phyloP scores from a whole-genome alignment of 2,329 filamentous ascomycete genomes.

The Fusarium nurragi region DNA sequence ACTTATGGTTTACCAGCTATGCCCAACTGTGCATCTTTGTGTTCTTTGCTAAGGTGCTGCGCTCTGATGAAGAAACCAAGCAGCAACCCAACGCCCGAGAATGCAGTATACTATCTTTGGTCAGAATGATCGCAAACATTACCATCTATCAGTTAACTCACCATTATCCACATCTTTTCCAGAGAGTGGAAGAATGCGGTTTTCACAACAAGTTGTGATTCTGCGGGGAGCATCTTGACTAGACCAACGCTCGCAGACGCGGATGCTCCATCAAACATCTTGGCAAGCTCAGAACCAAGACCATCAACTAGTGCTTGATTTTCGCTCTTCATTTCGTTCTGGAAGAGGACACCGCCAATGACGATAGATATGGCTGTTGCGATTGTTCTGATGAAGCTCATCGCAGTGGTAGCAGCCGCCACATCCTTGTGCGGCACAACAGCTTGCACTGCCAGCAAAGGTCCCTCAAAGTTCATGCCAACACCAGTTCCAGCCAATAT shows the following conservation, averaged over 20 bases:
- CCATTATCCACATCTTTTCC: constrained; percentile 45
- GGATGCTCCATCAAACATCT: constrained; percentile 61
- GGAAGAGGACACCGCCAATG: constrained; percentile 75
- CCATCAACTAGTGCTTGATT: constrained; percentile 54
- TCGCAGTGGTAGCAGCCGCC: constrained; percentile 69
- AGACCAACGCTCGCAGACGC: constrained; percentile 66
- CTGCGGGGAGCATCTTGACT: constrained; percentile 48
- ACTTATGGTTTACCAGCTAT: background rate
- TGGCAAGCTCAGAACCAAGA: constrained; percentile 58
- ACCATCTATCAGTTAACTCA: constrained; percentile 1
- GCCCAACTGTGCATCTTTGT: constrained; percentile 33
- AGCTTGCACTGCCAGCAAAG: constrained; percentile 71
- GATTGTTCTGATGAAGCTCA: constrained; percentile 70
- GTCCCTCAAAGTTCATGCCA: constrained; percentile 70
- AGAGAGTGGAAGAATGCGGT: constrained; percentile 42
- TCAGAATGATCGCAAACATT: background rate
- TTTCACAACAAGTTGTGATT: constrained; percentile 38
- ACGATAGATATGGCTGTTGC: constrained; percentile 72
- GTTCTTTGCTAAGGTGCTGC: constrained; percentile 38
- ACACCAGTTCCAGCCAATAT: constrained; percentile 68
- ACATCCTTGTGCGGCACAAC: constrained; percentile 68
- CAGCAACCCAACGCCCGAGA: constrained; percentile 23
- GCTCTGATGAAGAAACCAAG: constrained; percentile 38
- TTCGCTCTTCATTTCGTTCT: constrained; percentile 70
- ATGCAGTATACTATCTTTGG: constrained; percentile 32